Conservation (phyloP, 352 stramenopile genomes). For the Phytophthora cactorum region DNA sequence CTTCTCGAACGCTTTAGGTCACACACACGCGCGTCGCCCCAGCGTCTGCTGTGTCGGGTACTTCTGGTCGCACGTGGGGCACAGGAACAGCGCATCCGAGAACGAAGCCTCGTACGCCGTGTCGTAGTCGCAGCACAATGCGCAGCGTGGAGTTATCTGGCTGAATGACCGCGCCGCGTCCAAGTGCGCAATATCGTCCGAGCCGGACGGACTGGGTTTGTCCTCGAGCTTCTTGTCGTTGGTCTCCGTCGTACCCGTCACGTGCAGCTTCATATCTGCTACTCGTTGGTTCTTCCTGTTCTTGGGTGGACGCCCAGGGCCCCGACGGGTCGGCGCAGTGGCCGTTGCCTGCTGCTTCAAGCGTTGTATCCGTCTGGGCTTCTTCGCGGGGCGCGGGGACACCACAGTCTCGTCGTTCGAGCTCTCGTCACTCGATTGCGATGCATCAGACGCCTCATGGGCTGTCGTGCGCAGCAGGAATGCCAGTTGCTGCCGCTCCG, state of each 20-base stretch:
- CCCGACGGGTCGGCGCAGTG: slow-evolving; percentile 15
- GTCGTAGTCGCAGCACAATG: slow-evolving; percentile 62
- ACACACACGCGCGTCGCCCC: slow-evolving; percentile 59
- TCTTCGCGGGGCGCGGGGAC: slow-evolving; percentile 23
- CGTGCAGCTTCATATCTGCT: slow-evolving; percentile 12
- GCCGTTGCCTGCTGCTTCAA: slow-evolving; percentile 1
- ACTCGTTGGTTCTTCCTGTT: slow-evolving; percentile 25
- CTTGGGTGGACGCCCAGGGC: slow-evolving; percentile 34
- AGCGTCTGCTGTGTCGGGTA: slow-evolving; percentile 86
- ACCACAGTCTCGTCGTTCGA: slow-evolving; percentile 31
- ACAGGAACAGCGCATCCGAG: slow-evolving; percentile 76
- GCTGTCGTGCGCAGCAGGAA: slow-evolving; percentile 78
- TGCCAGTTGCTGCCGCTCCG: slow-evolving; percentile 78
- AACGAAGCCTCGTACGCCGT: slow-evolving; percentile 42
- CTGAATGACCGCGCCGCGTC: slow-evolving; percentile 29
- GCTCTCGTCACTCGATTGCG: slow-evolving; percentile 35
- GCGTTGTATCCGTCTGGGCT: slow-evolving; percentile 16
- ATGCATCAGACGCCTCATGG: slow-evolving; percentile 48
- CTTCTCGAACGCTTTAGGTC: slow-evolving; percentile 57
- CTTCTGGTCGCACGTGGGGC: slow-evolving; percentile 77
- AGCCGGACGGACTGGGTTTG: slow-evolving; percentile 52
- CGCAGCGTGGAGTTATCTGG: slow-evolving; percentile 58
- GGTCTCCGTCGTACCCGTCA: slow-evolving; percentile 12
- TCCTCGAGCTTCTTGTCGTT: slow-evolving; percentile 2
- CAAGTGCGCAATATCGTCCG: slow-evolving; percentile 54